Evolutionary conservation across 2,329 filamentous ascomycete species (phyloP), one percentile per base, ranked within the genome.

Genomic region (Parascedosporium putredinis): DNA sequence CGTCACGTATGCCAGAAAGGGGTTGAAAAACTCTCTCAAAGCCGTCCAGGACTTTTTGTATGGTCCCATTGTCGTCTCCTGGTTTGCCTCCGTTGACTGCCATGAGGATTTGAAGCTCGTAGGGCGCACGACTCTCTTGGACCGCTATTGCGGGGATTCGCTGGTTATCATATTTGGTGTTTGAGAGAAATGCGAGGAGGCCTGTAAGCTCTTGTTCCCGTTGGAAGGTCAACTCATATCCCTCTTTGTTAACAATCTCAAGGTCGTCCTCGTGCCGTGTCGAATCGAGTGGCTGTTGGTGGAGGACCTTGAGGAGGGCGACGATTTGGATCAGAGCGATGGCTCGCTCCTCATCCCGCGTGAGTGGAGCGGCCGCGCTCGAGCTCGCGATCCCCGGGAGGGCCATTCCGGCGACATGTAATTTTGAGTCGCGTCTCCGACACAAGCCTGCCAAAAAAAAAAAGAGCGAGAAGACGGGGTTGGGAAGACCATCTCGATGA

Each of bases 91-190:
- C 24, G 20, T 49, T 49, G n/a, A 49, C 36, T 2, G 47, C 34
- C 10, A 49, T 23, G 9, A 49, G 24, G 24, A 49, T 24, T 9
- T 23, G 42, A 6, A 49, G 23, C 10, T 3, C 29, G 6, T 10
- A 7, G n/a, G n/a, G 18, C 16, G 42, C 16, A 5, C 3, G 27
- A 8, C 50, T 48, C 49, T 67, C 59, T 12, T 60, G 54, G 16
- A 67, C 31, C 23, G 62, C 65, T 14, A 66, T 53, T 6, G 64
- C 65, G 14, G 64, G 63, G 12, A 67, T 64, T 40, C 62, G 53
- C n/a, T 63, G 53, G 4, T 42, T 33, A 16, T 61, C 54, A 45
- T 66, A 56, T 29, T 54, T 55, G 6, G 56, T 57, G 31, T 60
- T 59, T 5, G 63, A 59, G 7, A 68, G 54, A 38, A 67, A 67